Evolutionary conservation across 169 alveolate species (phyloP).

Genomic region (Plasmodium vinckei): DNA sequence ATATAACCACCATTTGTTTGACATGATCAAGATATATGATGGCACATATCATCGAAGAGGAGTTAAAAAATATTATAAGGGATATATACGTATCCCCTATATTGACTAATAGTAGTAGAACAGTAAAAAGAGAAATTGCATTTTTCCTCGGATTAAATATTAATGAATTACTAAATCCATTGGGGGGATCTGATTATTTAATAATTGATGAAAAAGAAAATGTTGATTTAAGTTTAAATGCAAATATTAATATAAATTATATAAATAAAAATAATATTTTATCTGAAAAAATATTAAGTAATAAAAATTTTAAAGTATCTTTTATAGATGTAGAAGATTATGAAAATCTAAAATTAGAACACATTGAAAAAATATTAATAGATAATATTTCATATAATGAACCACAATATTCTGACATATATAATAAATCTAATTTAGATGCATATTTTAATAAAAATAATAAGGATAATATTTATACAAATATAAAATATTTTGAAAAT

Average conservation of each 20-base stretch:
- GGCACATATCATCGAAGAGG: constrained; percentile 48
- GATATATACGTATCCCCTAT: constrained; percentile 50
- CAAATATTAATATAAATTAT: constrained; percentile 26
- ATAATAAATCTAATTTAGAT: constrained; percentile 29
- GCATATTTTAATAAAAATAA: constrained; percentile 53
- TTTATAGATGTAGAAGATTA: constrained; percentile 45
- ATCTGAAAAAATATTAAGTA: constrained; percentile 21
- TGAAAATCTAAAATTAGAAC: constrained; percentile 40
- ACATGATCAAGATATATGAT: not conserved
- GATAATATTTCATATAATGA: constrained; percentile 53
- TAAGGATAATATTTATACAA: constrained; percentile 7
- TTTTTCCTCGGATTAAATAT: constrained; percentile 29
- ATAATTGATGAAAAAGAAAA: constrained; percentile 30
- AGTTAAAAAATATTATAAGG: constrained; percentile 21
- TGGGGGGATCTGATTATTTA: constrained; percentile 11
- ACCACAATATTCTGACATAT: constrained; percentile 51
- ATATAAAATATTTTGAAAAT: constrained; percentile 24
- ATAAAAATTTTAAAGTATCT: constrained; percentile 25
- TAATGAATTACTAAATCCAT: constrained; percentile 48
- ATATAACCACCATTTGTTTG: too few relatives aligned
- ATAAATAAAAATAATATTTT: constrained; percentile 34
- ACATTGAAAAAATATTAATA: constrained; percentile 21
- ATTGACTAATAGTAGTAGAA: constrained; percentile 44
- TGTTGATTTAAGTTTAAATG: constrained; percentile 26
- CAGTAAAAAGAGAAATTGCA: constrained; percentile 39